These are phyloP conservation scores for Hypoxylon subgilvum DNA, from an alignment of 495 filamentous ascomycete species.

Conservation along the genomic window DNA sequence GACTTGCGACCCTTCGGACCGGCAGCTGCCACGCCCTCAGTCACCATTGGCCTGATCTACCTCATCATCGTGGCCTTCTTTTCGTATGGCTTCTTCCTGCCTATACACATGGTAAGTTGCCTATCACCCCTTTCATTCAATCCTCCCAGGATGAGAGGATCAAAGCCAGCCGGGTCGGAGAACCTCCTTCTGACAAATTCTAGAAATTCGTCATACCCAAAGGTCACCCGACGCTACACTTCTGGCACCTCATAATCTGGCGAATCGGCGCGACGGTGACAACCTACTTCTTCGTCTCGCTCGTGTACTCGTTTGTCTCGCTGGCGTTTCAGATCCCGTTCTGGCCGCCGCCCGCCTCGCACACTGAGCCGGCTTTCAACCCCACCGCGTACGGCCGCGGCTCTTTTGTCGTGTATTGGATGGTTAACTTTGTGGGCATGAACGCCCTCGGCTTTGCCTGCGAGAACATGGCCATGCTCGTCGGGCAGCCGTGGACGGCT, in stretches of 20 bases:
- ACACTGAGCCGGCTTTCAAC: constrained; percentile 51
- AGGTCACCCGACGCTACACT: constrained; percentile 64
- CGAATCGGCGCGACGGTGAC: constrained; percentile 64
- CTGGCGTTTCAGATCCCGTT: constrained; percentile 72
- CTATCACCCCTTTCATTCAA: constrained; percentile 27
- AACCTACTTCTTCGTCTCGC: constrained; percentile 71
- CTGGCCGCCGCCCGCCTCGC: constrained; percentile 49
- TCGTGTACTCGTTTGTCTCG: constrained; percentile 70
- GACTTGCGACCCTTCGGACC: constrained; percentile 70
- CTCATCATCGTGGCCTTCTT: constrained; percentile 78
- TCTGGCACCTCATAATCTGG: constrained; percentile 66
- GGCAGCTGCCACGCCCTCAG: constrained; percentile 61
- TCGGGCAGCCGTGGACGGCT: constrained; percentile 70
- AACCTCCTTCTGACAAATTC: background rate
- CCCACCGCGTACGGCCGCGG: constrained; percentile 65
- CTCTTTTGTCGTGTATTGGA: constrained; percentile 74
- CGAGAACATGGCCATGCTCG: constrained; percentile 74
- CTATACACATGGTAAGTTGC: constrained; percentile 65
- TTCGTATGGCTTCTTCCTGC: constrained; percentile 72
- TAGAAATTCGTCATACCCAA: constrained; percentile 37
- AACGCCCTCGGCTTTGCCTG: constrained; percentile 69
- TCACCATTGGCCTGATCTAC: constrained; percentile 73
- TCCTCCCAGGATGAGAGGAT: background rate
- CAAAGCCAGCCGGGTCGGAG: too few relatives aligned
- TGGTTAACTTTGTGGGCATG: constrained; percentile 77